These are phyloP conservation scores for Maudiozyma barnettii DNA, from an alignment of 805 yeast species.

Conservation along the genomic window DNA sequence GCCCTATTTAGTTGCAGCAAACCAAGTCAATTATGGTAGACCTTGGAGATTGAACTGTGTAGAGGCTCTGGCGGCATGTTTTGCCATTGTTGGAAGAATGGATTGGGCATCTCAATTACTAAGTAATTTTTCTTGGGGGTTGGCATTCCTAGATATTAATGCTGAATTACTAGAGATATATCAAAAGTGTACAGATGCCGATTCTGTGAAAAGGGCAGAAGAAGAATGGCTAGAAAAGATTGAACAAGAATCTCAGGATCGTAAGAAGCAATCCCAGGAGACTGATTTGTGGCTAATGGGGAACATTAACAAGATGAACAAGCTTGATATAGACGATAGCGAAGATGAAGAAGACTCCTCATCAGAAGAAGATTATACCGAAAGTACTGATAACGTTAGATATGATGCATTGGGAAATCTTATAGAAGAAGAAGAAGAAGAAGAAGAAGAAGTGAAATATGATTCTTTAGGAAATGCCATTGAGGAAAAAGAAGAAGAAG, in stretches of 20 bases:
- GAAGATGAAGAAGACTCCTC: conserved; percentile 8
- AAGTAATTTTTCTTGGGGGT: conserved; percentile 86
- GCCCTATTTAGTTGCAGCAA: conserved; percentile 92
- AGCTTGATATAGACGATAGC: conserved; percentile 10
- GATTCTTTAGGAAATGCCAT: conserved; percentile 19
- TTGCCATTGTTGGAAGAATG: conserved; percentile 81
- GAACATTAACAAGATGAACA: conserved; percentile 49
- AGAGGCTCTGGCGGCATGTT: conserved; percentile 94
- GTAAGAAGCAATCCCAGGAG: conserved; percentile 43
- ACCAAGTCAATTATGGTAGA: conserved; percentile 91
- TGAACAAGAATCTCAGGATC: conserved; percentile 54
- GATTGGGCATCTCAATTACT: conserved; percentile 82
- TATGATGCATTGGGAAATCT: conserved; percentile 17
- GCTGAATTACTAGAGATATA: conserved; percentile 67
- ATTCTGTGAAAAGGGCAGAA: conserved; percentile 62
- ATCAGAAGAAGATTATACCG: conserved; percentile 8
- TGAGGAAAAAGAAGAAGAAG: conserved; percentile 5
- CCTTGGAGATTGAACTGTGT: conserved; percentile 96
- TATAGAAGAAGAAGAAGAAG: no score
- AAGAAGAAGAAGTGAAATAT: conserved; percentile 7
- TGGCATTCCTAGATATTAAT: conserved; percentile 75
- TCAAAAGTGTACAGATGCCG: conserved; percentile 71
- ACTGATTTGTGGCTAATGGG: conserved; percentile 74
- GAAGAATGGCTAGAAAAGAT: conserved; percentile 60
- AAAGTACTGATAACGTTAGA: not conserved